Base-by-base conservation (phyloP, 208 protist genomes). In the Leishmania tropica region DNA sequence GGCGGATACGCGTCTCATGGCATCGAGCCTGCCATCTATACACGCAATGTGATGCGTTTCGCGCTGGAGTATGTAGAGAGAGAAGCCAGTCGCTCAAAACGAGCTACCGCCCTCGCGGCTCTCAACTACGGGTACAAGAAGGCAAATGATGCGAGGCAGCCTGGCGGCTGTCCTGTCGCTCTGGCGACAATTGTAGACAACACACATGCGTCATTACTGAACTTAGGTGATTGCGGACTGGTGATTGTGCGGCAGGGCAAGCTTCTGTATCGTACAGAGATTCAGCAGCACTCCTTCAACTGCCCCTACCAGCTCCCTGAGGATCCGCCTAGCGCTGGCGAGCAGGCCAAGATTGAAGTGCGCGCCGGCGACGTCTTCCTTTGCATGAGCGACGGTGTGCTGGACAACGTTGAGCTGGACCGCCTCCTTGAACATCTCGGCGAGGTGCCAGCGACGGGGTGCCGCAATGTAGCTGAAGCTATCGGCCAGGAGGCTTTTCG, bases 251-350 rank as follows among this genome's bases (percentile, higher is more conserved):
- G 95, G 15, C 83, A 92, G 37, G 87, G 85, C 2, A 85, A 87
- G 71, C 83, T 96, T 19, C 83, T 97, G 40, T 95, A 90, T 75
- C 88, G 85, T 11, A 92, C 92, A 1, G 85, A 87, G 78, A 81
- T 85, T 42, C 93, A 96, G 86, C 93, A 97, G 81, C 95, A 97
- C 76, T 87, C 83, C 54, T 97, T 97, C 80, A 96, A 97, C 84
- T 97, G 95, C 78, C 95, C 95, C 0, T 96, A 89, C 64, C 92
- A 96, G 76, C 90, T 97, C 8, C 94, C 94, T 10, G 87, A 89
- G 28, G 95, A 97, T 71, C 83, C 92, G 21, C 93, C 93, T n/a
- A 85, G 83, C 28, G 84, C 85, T 4, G 93, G 93, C 1, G 89
- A 96, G 68, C 88, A 91, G 56, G 82, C 86, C 1, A 89, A 86